A percentile compares a stretch with the other conserved stretches of the same genome.
These are phyloP conservation scores for Dicorynia guianensis DNA, from an alignment of 306 rosid genomes.

Conservation along the genomic window DNA sequence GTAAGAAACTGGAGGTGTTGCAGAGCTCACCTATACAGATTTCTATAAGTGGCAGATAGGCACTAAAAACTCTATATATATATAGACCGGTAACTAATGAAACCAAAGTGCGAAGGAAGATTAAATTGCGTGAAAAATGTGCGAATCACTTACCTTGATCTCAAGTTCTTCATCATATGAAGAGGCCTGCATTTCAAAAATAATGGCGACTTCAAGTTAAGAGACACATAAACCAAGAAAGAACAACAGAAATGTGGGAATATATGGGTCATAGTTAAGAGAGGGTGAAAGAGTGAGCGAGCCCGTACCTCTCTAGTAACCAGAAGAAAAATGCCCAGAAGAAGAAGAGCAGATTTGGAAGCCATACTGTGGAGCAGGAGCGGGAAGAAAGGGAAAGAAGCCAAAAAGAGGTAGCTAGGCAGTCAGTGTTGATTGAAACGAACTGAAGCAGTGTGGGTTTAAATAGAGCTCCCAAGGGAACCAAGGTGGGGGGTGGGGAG, in stretches of 20 bases:
- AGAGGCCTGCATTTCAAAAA: conserved; percentile 45
- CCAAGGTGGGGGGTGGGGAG: conserved; percentile 21
- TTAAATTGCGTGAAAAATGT: too few species aligned
- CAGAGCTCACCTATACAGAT: conserved; percentile 46
- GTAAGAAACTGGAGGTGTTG: conserved; percentile 30
- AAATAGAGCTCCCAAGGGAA: conserved; percentile 37
- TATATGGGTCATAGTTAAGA: too few species aligned
- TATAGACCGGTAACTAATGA: background rate
- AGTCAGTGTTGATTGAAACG: conserved; percentile 17
- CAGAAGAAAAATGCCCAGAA: conserved; percentile 51
- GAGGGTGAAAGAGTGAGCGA: background rate
- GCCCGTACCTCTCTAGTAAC: conserved; percentile 49
- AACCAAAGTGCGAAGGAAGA: conserved; percentile 3
- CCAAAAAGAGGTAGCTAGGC: background rate
- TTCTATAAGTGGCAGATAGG: too few species aligned
- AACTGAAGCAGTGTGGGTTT: conserved; percentile 15
- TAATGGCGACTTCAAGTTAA: conserved; percentile 20
- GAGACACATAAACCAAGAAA: conserved; percentile 18
- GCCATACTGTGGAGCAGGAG: conserved; percentile 46
- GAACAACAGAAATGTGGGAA: too few species aligned
- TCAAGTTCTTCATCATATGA: conserved; percentile 50
- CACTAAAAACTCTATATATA: background rate
- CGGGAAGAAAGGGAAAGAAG: conserved; percentile 27
- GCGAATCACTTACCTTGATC: conserved; percentile 39
- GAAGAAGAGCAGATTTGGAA: conserved; percentile 50